A percentile compares a stretch with the other conserved stretches of the same genome.
Conservation (phyloP, 805 yeast species). For the Debaryomyces prosopidis region DNA sequence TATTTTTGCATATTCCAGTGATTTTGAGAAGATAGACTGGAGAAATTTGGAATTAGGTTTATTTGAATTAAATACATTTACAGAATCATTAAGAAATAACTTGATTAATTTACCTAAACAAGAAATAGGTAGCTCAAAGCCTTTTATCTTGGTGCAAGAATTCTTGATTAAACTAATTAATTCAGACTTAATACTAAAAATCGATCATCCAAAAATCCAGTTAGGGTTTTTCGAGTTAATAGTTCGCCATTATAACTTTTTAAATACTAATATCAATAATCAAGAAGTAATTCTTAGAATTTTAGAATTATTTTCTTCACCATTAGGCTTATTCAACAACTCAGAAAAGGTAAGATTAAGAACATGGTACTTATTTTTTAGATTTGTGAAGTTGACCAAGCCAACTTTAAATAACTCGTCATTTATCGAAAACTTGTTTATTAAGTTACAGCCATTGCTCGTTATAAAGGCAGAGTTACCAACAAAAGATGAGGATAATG, state of each 20-base stretch:
- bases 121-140: conserved; percentile 65
- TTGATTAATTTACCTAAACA: conserved; percentile 68
- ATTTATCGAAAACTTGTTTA: conserved; percentile 55
- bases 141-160: conserved; percentile 60
- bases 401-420: conserved; percentile 50
- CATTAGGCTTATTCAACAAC: conserved; percentile 76
- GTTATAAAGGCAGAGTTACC: conserved; percentile 60
- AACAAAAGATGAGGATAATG: conserved; percentile 57
- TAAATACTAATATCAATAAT: conserved; percentile 38
- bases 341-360: conserved; percentile 75
- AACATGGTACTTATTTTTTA: conserved; percentile 86
- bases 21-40: conserved; percentile 56
- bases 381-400: conserved; percentile 76
- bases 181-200: conserved; percentile 42
- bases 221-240: conserved; percentile 80
- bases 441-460: conserved; percentile 62
- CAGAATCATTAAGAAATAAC: conserved; percentile 79
- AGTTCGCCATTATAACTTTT: conserved; percentile 72
- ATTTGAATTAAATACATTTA: conserved; percentile 73
- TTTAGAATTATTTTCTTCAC: conserved; percentile 75
- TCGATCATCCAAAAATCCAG: conserved; percentile 82
- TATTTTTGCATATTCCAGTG: conserved; percentile 23
- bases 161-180: conserved; percentile 58
- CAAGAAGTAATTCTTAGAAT: conserved; percentile 58
- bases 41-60: conserved; percentile 83